Base-by-base conservation (phyloP, 257 asterid species). In the Nicotiana obtusifolia region DNA sequence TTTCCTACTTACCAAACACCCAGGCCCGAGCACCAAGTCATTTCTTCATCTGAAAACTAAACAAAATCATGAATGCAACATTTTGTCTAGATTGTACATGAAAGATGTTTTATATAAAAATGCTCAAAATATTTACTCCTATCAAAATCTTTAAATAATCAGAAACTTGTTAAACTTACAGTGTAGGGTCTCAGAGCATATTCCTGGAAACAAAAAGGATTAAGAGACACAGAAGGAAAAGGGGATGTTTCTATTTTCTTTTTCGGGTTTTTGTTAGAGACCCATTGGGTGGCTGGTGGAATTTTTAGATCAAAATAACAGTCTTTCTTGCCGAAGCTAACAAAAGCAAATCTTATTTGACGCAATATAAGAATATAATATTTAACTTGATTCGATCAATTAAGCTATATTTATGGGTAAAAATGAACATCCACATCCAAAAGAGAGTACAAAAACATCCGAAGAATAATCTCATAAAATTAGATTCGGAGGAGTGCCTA, bases 1-100 rank as follows among this genome's bases (percentile, higher is more conserved):
- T 86, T 86, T 81, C 83, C 88, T 6, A 77, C 52, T 66, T 61
- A 65, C 53, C 30, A 10, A 6, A 64, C 64, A 82, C 80, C 41
- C 24, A 22, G 28, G 2, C 28, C 28, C 28, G n/a, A 26, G 13
- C 62, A 47, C 80, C 24, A 75, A 75, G 24, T 49, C 59, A 56
- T 49, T 49, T 49, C 41, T 75, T 31, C 35, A 53, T 13, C 17
- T 62, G 19, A 64, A 64, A 64, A 26, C 10, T 24, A 11, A 4
- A 24, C 9, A 62, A 33, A 62, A 62, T 24, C 37, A 5, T 5
- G n/a, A 64, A 14, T 14, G 10, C 41, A 14, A 14, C 41, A 64
- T 26, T 14, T 64, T 13, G 31, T 64, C 31, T 28, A 14, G 69
- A 64, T 26, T 14, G 41, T 19, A 13, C 69, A 64, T 41, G 35